phyloP scores from a whole-genome alignment of 2,329 filamentous ascomycete species.

The Ceratocystis destructans region DNA sequence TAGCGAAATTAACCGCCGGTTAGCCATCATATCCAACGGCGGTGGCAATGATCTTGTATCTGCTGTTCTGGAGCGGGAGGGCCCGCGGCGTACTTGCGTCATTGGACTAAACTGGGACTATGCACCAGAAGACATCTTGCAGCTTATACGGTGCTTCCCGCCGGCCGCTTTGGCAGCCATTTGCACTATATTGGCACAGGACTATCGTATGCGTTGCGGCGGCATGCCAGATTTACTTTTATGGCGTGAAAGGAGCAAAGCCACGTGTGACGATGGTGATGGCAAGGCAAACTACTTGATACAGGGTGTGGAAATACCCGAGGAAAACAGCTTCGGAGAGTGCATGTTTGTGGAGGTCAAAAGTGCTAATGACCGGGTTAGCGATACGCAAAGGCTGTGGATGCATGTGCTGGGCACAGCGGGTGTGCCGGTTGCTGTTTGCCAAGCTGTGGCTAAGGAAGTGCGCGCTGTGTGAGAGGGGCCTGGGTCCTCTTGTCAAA shows the following conservation, averaged over 20 bases:
- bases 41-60: constrained; percentile 53
- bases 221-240: constrained; percentile 88
- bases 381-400: constrained; percentile 92
- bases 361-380: constrained; percentile 79
- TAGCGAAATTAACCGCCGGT: constrained; percentile 74
- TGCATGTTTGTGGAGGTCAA: constrained; percentile 72
- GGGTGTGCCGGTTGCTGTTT: constrained; percentile 75
- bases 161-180: constrained; percentile 69
- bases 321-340: constrained; percentile 30
- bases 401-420: constrained; percentile 83
- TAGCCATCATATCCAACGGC: constrained; percentile 80
- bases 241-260: constrained; percentile 43
- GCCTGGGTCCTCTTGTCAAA: neutral
- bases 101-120: constrained; percentile 89
- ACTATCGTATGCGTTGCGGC: constrained; percentile 70
- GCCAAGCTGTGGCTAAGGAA: constrained; percentile 45
- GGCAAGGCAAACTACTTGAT: constrained; percentile 1
- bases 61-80: constrained; percentile 53
- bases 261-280: constrained; percentile 20
- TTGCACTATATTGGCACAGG: constrained; percentile 90
- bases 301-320: no score
- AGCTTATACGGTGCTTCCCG: constrained; percentile 65
- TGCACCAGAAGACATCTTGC: constrained; percentile 59
- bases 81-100: constrained; percentile 64
- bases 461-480: neutral